Base-by-base conservation (phyloP, 2,329 filamentous ascomycete species). In the Trichoderma endophyticum region DNA sequence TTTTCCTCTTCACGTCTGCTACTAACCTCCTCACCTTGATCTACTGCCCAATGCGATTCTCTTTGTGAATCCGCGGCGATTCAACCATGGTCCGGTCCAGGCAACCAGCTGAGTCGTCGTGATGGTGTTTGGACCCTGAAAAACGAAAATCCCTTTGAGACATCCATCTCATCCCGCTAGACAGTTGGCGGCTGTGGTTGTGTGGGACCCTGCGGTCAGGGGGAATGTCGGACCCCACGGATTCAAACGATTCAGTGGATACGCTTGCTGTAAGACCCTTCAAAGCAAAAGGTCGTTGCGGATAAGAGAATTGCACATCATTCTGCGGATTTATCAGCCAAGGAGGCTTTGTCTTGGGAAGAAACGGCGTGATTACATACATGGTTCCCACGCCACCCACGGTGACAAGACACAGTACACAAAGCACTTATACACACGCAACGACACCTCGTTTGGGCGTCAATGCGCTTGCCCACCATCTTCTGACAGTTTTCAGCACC, bases 81-180 rank as follows among this genome's bases (percentile, higher is more conserved):
- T 54, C 21, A 54, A 54, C n/a, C 48, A 24, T 54, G 18, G 11
- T 11, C 48, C 12, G 11, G 11, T 21, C 48, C 11, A 54, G 34
- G 28, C 28, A 51, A 34, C 24, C 34, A 36, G 32, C 30, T 24
- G 5, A 43, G 24, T 12, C 61, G 18, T 36, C 28, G n/a, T 26
- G 66, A 30, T 61, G 54, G 66, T 70, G 28, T 54, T 62, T 62
- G 66, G 57, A 62, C 66, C 66, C 57, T 62, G 39, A 70, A 70
- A 70, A 61, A 56, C 9, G 39, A 26, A 26, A 54, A 32, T 24
- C 54, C 65, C 34, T 9, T 59, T 32, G n/a, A 8, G 54, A 57
- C 66, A 48, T 62, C 57, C 66, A 34, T 69, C 43, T 28, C 57
- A 54, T 70, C 56, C 66, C 21, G 28, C 66, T 70, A 70, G 66